These are phyloP conservation scores for Conticribra guillardii DNA, from an alignment of 108 stramenopile species.

Conservation along the genomic window DNA sequence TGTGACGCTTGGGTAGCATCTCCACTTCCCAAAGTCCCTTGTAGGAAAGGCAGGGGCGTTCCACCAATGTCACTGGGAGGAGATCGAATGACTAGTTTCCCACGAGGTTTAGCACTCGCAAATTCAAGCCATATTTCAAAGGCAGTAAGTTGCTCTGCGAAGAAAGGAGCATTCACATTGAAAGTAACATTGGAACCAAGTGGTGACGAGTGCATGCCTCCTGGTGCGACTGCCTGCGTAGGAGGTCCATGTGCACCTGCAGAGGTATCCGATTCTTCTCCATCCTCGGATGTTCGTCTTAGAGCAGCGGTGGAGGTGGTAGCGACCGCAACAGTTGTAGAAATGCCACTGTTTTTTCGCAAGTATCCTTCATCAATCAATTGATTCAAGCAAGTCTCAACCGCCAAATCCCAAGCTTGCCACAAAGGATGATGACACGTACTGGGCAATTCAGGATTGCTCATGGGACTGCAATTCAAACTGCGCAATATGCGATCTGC, in stretches of 20 bases:
- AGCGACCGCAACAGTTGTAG: constrained; percentile 3
- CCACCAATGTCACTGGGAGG: constrained; percentile 44
- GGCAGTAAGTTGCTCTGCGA: constrained; percentile 96
- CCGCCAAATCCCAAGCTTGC: constrained; percentile 98
- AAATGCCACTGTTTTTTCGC: constrained; percentile 9
- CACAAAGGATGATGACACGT: constrained; percentile 96
- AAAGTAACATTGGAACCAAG: constrained; percentile 3
- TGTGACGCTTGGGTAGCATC: constrained; percentile 24
- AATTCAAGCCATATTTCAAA: constrained; percentile 98
- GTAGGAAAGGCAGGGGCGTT: constrained; percentile 44
- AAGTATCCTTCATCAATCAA: constrained; percentile 73
- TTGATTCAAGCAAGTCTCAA: constrained; percentile 90
- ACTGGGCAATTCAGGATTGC: constrained; percentile 89
- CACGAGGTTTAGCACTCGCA: constrained; percentile 56
- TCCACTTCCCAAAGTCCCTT: constrained; percentile 6
- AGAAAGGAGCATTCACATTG: constrained; percentile 84
- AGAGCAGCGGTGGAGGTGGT: constrained; percentile 9
- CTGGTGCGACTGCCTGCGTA: not conserved
- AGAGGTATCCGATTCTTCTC: constrained; percentile 6
- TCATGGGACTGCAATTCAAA: constrained; percentile 92
- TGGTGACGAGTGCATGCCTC: not conserved
- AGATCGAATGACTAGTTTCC: constrained; percentile 39
- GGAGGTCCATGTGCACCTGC: constrained; percentile 1
- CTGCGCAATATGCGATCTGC: constrained; percentile 94
- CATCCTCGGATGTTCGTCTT: constrained; percentile 26